Evolutionary conservation across 495 filamentous ascomycete species (phyloP).

Genomic region (Tuber microsphaerosporum): DNA sequence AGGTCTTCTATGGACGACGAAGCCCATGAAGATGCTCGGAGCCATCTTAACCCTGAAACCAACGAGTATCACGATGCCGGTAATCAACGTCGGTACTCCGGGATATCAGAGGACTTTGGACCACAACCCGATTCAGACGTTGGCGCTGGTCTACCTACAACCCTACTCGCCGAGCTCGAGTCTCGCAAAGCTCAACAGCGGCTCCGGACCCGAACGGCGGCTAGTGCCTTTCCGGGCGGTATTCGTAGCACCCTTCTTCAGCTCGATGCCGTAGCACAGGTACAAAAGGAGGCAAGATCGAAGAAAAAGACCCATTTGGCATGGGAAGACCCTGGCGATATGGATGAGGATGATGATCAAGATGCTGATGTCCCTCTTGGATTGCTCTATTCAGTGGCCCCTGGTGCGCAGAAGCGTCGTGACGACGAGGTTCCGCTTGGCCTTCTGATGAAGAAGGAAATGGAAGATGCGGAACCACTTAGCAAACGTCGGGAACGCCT

Average conservation of each 20-base stretch:
- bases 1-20: constrained; percentile 30
- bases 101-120: constrained; percentile 25
- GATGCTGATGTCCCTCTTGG: constrained; percentile 82
- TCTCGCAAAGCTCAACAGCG: constrained; percentile 78
- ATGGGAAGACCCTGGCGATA: constrained; percentile 71
- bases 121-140: constrained; percentile 14
- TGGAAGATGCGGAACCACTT: constrained; percentile 88
- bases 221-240: constrained; percentile 62
- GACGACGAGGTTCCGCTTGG: constrained; percentile 67
- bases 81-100: constrained; percentile 13
- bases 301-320: constrained; percentile 73
- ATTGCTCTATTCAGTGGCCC: constrained; percentile 52
- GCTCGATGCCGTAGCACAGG: constrained; percentile 82
- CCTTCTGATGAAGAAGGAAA: constrained; percentile 71
- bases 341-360: constrained; percentile 49
- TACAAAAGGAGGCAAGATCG: constrained; percentile 67
- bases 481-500: constrained; percentile 71
- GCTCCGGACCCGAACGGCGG: constrained; percentile 61
- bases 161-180: constrained; percentile 85
- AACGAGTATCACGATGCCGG: constrained; percentile 29
- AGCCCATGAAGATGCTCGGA: constrained; percentile 7
- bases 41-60: constrained; percentile 28
- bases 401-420: constrained; percentile 47
- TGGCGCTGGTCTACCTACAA: constrained; percentile 58
- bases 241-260: constrained; percentile 84